Base-by-base conservation (phyloP, 495 filamentous ascomycete species). In the Aspergillus campestris region DNA sequence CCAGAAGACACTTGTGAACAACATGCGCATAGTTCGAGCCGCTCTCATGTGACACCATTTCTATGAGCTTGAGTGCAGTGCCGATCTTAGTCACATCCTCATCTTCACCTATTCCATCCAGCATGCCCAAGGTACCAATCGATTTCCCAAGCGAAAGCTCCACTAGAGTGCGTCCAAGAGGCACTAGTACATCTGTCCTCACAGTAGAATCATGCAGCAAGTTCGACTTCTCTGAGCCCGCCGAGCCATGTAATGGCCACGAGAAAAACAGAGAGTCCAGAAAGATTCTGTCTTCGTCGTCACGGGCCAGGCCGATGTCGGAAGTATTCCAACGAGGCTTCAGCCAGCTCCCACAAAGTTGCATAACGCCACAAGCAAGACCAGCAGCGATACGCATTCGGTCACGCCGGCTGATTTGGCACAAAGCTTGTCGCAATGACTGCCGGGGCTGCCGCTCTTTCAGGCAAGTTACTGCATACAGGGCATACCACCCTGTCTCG, bases 101-200 rank as follows among this genome's bases (percentile, higher is more conserved):
- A 12, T 62, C 40, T 15, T 15, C 36, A 33, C 57, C 37, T 2
- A 46, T 50, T 34, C 63, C 56, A 15, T 59, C 45, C 5, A 50
- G 48, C 2, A 8, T 42, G 3, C 45, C 14, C 30, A 65, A 47
- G 3, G 48, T 30, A 6, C 34, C 33, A 1, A 67, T 13, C 2
- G 57, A 50, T 32, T 49, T 47, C n/a, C 63, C 66, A 42, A 66
- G 56, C 18, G 60, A 65, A 6, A 69, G 54, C 37, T 67, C 66
- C n/a, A 66, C 52, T n/a, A 67, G 45, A 1, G 63, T 55, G 24
- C 59, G 34, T 11, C 64, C 66, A 3, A 67, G 52, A 5, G 57
- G 53, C 12, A 62, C 53, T 4, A 67, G 37, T 2, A 45, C 24
- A 40, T 61, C 44, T 38, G 52, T 55, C 27, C 52, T 44, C 15